Evolutionary conservation across 2,329 filamentous ascomycete genomes (phyloP), one percentile per base, ranked within the genome.

Genomic region (Pseudofabraea citricarpa): DNA sequence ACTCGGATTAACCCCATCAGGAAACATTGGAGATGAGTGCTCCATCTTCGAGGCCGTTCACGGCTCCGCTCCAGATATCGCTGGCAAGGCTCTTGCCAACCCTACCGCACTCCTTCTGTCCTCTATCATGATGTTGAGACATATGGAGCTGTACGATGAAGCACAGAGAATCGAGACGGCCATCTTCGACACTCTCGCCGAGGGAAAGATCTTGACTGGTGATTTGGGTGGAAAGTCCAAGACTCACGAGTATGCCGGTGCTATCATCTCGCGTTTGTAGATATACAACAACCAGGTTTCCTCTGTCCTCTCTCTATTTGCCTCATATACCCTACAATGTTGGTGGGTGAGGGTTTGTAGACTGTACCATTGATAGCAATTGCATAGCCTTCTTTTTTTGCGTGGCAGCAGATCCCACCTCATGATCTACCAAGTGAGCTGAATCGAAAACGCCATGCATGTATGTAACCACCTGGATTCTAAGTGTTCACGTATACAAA

Each of bases 31-130:
- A 70, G 90, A 96, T 72, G 87, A 95, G 77, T 97, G 90, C 85
- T 95, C 89, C 67, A 96, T 97, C 75, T 98, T 98, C 75, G 93
- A 98, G 77, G 93, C 93, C 61, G 93, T 98, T 61, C 93, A 98
- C 77, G 91, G 91, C 60, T 95, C 90, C 55, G 91, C 91, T 48
- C 91, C 91, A 49, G 91, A 97, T 69, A 97, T 97, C 66, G 90
- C 89, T 54, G 91, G 91, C 69, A 90, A 96, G 81, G 86, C 81
- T 56, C 85, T 97, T 57, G 93, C 93, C 63, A 98, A 98, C 81
- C 93, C 93, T 51, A 97, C 93, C 49, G 93, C 93, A 47, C 83
- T 98, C 58, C 82, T 98, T 54, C 85, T 97, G 63, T 88, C 81
- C 69, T 94, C 87, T 68, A 93, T 97, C 75, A 97, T 98, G 93